Percentiles rank a stretch among this genome's conserved stretches.
phyloP scores from a whole-genome alignment of 225 moss, liverwort and hornwort species.

The Anthoceros angustus region DNA sequence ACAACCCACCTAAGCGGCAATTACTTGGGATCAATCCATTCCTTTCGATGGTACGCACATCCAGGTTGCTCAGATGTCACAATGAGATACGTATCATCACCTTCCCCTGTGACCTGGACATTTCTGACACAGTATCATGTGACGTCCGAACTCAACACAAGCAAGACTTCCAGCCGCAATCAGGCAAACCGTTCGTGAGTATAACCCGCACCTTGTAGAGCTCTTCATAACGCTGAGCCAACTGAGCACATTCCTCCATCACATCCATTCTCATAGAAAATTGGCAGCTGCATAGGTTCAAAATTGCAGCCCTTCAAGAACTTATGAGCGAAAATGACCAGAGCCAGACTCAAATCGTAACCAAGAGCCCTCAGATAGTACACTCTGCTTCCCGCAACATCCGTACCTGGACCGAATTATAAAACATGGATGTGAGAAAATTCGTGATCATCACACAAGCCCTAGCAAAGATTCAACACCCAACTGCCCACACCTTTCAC shows the following conservation, averaged over 20 bases:
- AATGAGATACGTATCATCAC: constrained; percentile 85
- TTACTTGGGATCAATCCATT: constrained; percentile 67
- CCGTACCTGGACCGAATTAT: constrained; percentile 37
- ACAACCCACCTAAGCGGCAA: constrained; percentile 41
- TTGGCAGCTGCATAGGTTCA: constrained; percentile 67
- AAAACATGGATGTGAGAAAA: neutral
- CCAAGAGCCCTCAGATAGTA: constrained; percentile 71
- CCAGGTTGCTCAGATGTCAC: constrained; percentile 88
- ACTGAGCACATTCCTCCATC: constrained; percentile 87
- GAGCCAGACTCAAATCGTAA: constrained; percentile 68
- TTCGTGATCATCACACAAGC: neutral
- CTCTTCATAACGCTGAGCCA: constrained; percentile 94
- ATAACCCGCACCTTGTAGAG: constrained; percentile 58
- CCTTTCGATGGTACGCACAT: constrained; percentile 63
- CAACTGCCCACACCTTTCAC: no score
- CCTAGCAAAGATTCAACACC: neutral
- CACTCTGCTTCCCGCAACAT: constrained; percentile 72
- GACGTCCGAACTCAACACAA: neutral
- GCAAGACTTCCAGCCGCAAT: no score
- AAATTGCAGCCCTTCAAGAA: constrained; percentile 45
- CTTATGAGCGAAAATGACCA: constrained; percentile 62
- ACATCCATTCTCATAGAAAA: constrained; percentile 92
- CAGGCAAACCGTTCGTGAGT: neutral
- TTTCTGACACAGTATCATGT: neutral
- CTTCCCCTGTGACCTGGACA: constrained; percentile 75